These are phyloP conservation scores for Calocybe gangraenosa DNA, from an alignment of 768 basidiomycete genomes.

Conservation along the genomic window DNA sequence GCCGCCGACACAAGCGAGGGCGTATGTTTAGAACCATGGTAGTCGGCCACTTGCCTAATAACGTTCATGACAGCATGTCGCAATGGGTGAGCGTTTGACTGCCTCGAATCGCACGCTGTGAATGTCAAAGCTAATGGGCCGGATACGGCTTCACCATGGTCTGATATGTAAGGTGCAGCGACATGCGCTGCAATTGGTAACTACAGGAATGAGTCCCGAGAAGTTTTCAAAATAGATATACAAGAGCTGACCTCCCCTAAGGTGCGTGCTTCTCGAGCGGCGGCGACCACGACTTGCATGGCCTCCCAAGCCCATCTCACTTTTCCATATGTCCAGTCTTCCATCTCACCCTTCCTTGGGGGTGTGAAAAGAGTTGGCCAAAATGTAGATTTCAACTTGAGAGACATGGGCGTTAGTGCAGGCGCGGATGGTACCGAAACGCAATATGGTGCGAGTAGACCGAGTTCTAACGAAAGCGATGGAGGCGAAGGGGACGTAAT, in stretches of 20 bases:
- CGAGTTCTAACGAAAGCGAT: constrained; percentile 41
- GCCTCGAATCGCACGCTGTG: constrained; percentile 67
- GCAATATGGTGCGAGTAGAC: constrained; percentile 50
- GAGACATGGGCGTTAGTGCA: constrained; percentile 64
- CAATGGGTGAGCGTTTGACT: constrained; percentile 67
- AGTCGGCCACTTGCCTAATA: constrained; percentile 62
- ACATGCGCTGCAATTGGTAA: constrained; percentile 75
- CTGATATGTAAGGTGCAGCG: constrained; percentile 45
- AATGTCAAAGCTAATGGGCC: constrained; percentile 28
- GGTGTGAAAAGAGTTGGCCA: constrained; percentile 87
- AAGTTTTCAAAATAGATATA: not conserved
- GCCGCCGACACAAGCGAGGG: not conserved
- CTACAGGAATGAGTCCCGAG: constrained; percentile 29
- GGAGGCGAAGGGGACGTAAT: constrained; percentile 37
- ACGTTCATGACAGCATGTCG: constrained; percentile 82
- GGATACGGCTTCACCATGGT: constrained; percentile 8
- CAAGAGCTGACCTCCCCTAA: constrained; percentile 54
- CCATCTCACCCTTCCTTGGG: constrained; percentile 59
- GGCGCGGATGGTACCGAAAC: constrained; percentile 60
- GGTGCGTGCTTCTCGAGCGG: constrained; percentile 41
- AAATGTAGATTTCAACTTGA: constrained; percentile 61
- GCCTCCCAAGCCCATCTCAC: constrained; percentile 75
- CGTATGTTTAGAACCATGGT: constrained; percentile 27
- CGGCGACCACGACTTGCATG: constrained; percentile 46
- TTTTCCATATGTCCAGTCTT: constrained; percentile 63